Evolutionary conservation across 2,329 filamentous ascomycete species (phyloP), one percentile per base, ranked within the genome.

Genomic region (Lojkania enalia): DNA sequence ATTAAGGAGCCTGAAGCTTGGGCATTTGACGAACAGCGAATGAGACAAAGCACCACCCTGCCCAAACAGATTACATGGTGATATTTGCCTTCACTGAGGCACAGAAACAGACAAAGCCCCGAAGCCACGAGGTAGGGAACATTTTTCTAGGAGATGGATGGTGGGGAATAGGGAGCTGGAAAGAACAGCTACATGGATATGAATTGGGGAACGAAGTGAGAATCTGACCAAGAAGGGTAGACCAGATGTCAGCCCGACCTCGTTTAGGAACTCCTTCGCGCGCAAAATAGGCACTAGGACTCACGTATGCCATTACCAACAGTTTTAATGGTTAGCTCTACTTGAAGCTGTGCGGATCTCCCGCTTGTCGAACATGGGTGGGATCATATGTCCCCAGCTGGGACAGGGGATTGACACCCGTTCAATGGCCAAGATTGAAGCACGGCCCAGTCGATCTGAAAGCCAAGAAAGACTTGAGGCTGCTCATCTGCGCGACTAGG

Each of bases 371-470:
- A 43, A 47, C 21, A 37, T 30, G 29, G 39, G 48, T 51, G 32
- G 54, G 51, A 51, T 51, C 39, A 42, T 51, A 48, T 46, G 51
- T 21, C 32, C 19, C 23, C 35, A 49, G 44, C 37, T 37, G 36
- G 31, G 21, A 32, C 33, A 48, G 49, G 51, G 46, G 33, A 18
- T 43, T 30, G 44, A 44, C 39, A 46, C 48, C 38, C 54, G 37
- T 21, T 42, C 32, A 37, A 20, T 55, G 48, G 46, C 36, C 44
- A 13, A 15, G n/a, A 15, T 15, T 3, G 40, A 38, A 41, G 36
- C 39, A 42, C 53, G 52, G 51, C 25, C 55, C 51, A 52, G 52
- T 40, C 39, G 52, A 63, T 57, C 57, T 36, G 25, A 16, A 42
- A 44, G 42, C 32, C 25, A 29, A 51, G 35, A 35, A 36, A 27